phyloP scores from a whole-genome alignment of 1,139 yeast genomes.

The Blastobotrys buckinghamii region DNA sequence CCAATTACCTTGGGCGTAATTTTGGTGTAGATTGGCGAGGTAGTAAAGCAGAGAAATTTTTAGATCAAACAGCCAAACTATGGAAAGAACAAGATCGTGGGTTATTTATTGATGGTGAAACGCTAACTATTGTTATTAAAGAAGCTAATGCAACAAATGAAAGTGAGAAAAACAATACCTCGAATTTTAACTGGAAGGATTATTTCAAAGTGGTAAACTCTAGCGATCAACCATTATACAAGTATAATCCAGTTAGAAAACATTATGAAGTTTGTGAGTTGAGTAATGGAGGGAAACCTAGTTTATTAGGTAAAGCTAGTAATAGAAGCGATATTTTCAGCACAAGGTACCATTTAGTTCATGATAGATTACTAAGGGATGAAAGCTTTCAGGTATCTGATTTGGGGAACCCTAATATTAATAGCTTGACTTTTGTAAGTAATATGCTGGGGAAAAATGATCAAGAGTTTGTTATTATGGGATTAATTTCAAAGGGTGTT shows the following conservation, averaged over 20 bases:
- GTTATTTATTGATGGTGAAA: conserved; percentile 70
- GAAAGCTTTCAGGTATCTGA: conserved; percentile 56
- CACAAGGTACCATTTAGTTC: conserved; percentile 52
- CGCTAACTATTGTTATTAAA: conserved; percentile 55
- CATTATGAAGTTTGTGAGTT: conserved; percentile 47
- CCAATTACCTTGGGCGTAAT: conserved; percentile 63
- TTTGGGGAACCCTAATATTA: conserved; percentile 23
- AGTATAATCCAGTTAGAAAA: conserved; percentile 59
- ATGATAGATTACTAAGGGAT: conserved; percentile 69
- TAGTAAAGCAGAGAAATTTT: conserved; percentile 53
- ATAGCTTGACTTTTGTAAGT: conserved; percentile 66
- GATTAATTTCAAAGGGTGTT: conserved; percentile 57
- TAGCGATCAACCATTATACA: conserved; percentile 57
- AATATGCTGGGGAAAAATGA: conserved; percentile 84
- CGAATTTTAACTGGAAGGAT: conserved; percentile 49
- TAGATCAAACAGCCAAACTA: conserved; percentile 71
- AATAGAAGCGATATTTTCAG: conserved; percentile 34
- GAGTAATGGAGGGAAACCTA: conserved; percentile 22
- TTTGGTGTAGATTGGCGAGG: conserved; percentile 89
- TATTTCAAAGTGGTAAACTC: conserved; percentile 65
- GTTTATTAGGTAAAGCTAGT: conserved; percentile 30
- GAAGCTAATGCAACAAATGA: conserved; percentile 33
- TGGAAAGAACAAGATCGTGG: conserved; percentile 94
- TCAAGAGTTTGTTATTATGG: conserved; percentile 67
- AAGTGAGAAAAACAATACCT: background rate